Conservation (phyloP, 75 land plant genomes). For the Azolla pinnata region DNA sequence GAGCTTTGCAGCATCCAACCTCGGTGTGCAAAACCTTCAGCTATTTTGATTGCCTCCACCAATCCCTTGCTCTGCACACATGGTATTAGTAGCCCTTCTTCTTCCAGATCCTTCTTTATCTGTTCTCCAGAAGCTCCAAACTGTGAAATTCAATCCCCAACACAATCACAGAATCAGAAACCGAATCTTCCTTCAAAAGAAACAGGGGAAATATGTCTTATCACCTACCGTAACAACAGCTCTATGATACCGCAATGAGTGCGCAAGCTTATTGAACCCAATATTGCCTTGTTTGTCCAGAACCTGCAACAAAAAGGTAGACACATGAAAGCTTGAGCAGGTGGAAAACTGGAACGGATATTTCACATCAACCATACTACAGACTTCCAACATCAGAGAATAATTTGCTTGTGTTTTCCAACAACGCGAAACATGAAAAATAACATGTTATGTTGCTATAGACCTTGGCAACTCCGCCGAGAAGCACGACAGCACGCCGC, state of each 20-base stretch:
- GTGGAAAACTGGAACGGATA: background rate
- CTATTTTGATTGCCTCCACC: constrained; percentile 41
- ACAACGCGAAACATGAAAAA: too few relatives aligned
- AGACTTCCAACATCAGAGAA: too few relatives aligned
- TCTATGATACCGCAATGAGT: constrained; percentile 36
- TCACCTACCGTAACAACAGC: constrained; percentile 52
- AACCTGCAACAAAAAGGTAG: constrained; percentile 17
- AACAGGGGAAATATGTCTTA: too few relatives aligned
- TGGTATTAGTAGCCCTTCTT: constrained; percentile 41
- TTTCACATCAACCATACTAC: constrained; percentile 1
- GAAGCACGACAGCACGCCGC: constrained; percentile 41
- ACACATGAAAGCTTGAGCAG: background rate
- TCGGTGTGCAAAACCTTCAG: constrained; percentile 31
- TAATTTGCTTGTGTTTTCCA: too few relatives aligned
- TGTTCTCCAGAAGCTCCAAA: constrained; percentile 48
- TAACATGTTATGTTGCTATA: background rate
- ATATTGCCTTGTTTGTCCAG: constrained; percentile 18
- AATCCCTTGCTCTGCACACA: constrained; percentile 19
- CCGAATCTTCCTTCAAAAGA: constrained; percentile 7
- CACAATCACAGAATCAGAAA: background rate
- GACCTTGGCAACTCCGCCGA: constrained; percentile 70
- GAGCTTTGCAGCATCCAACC: too few relatives aligned
- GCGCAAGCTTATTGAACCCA: constrained; percentile 40
- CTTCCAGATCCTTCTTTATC: constrained; percentile 35
- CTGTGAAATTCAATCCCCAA: constrained; percentile 18